Percentiles rank a stretch among this genome's conserved stretches.
These are phyloP conservation scores for Syncephalastrum racemosum DNA, from an alignment of 371 early-diverging fungal genomes.

Conservation along the genomic window DNA sequence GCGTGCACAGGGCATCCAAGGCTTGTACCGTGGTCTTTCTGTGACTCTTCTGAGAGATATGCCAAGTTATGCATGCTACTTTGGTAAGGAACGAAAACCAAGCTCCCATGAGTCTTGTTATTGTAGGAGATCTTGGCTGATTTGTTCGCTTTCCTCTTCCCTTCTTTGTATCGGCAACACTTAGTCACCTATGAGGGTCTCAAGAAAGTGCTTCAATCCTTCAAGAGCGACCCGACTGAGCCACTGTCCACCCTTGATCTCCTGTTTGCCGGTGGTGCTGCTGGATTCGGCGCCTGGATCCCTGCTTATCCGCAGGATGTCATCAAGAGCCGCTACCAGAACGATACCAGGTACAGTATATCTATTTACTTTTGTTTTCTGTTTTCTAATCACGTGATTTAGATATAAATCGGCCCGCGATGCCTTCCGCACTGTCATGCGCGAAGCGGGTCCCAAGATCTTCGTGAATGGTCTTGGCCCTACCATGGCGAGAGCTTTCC, in stretches of 20 bases:
- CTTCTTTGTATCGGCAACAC: neutral
- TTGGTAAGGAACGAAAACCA: slow-evolving; percentile 48
- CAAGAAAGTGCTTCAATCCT: slow-evolving; percentile 54
- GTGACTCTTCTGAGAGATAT: slow-evolving; percentile 82
- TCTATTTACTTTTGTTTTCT: neutral
- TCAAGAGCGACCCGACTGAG: slow-evolving; percentile 49
- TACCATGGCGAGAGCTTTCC: slow-evolving; percentile 88
- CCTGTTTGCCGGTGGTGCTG: slow-evolving; percentile 80
- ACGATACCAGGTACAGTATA: slow-evolving; percentile 35
- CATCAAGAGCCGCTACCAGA: slow-evolving; percentile 81
- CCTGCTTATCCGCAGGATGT: slow-evolving; percentile 91
- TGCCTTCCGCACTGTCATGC: slow-evolving; percentile 47
- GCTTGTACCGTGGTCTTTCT: slow-evolving; percentile 81
- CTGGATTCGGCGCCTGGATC: slow-evolving; percentile 86
- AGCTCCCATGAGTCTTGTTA: neutral
- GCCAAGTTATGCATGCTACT: slow-evolving; percentile 85
- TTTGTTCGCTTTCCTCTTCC: neutral
- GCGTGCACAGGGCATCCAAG: slow-evolving; percentile 63
- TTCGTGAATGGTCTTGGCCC: slow-evolving; percentile 84
- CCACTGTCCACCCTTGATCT: slow-evolving; percentile 59
- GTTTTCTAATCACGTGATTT: neutral
- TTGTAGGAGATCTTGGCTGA: neutral
- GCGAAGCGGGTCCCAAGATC: slow-evolving; percentile 49
- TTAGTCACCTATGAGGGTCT: slow-evolving; percentile 67
- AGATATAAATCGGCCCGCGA: slow-evolving; percentile 30